phyloP scores from a whole-genome alignment of 2,329 filamentous ascomycete genomes.

The Cytospora schulzeri region DNA sequence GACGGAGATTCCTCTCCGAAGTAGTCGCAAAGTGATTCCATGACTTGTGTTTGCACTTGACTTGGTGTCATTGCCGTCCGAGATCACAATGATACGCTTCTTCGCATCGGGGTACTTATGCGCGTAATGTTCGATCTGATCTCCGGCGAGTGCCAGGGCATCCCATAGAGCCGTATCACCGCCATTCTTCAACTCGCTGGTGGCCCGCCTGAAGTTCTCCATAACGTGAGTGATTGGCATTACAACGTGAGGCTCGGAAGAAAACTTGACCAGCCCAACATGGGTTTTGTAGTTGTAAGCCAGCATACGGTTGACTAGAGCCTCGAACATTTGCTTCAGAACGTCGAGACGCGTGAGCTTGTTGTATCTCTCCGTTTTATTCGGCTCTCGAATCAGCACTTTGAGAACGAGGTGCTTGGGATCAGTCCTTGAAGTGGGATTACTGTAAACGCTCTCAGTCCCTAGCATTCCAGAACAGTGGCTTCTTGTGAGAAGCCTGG shows the following conservation, averaged over 20 bases:
- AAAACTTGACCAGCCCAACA: constrained; percentile 14
- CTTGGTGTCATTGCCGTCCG: constrained; percentile 13
- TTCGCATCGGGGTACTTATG: constrained; percentile 1
- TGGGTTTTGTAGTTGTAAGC: constrained; percentile 17
- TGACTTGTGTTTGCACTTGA: not conserved
- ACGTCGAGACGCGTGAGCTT: constrained; percentile 7
- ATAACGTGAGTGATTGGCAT: constrained; percentile 15
- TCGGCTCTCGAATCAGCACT: not conserved
- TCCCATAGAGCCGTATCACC: constrained; percentile 20
- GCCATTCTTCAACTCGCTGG: not conserved
- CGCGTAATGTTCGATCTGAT: constrained; percentile 16
- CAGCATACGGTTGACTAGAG: constrained; percentile 17
- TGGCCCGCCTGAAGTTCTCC: constrained; percentile 18
- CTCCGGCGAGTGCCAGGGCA: constrained; percentile 11
- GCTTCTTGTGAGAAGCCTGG: not conserved
- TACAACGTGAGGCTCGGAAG: constrained; percentile 1
- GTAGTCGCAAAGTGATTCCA: not conserved
- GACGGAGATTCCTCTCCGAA: not conserved
- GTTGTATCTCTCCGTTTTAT: no score
- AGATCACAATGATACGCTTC: constrained; percentile 14
- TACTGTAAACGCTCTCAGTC: not conserved
- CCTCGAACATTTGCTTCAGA: constrained; percentile 18
- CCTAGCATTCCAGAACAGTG: constrained; percentile 10
- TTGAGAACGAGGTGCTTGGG: constrained; percentile 6
- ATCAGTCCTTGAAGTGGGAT: not conserved